Evolutionary conservation across 371 early-diverging fungal genomes (phyloP).

Genomic region (Mortierella sp.): DNA sequence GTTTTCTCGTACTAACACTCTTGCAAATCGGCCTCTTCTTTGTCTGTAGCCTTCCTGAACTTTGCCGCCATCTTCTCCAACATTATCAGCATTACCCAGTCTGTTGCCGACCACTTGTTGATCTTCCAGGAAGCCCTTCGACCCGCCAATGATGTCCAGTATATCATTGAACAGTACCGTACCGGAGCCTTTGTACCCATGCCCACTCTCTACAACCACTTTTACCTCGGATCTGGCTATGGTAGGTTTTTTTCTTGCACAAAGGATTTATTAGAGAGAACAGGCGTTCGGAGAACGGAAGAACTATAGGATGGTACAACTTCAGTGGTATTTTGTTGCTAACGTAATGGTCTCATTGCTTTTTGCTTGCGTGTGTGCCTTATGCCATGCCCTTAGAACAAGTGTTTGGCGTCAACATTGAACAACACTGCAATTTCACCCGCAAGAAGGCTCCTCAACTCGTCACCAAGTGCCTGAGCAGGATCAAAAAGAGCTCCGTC

Average conservation of each 20-base stretch:
- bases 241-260: constrained; percentile 51
- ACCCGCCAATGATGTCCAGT: constrained; percentile 82
- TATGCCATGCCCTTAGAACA: constrained; percentile 64
- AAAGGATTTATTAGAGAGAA: neutral
- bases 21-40: neutral
- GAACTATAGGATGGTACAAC: neutral
- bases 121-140: constrained; percentile 81
- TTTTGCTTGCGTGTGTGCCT: neutral
- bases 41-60: constrained; percentile 65
- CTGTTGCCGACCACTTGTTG: constrained; percentile 74
- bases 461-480: constrained; percentile 65
- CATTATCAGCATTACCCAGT: constrained; percentile 68
- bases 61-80: constrained; percentile 72
- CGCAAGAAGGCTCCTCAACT: constrained; percentile 72
- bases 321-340: neutral
- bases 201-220: constrained; percentile 78
- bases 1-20: too few relatives aligned
- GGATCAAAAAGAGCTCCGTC: constrained; percentile 62
- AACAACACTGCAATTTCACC: constrained; percentile 71
- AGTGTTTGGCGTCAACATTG: constrained; percentile 82
- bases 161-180: constrained; percentile 81
- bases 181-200: constrained; percentile 80
- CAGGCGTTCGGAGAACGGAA: neutral
- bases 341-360: neutral
- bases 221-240: constrained; percentile 73